Evolutionary conservation across 1,284 basidiomycete genomes (phyloP).

Genomic region (Microbotryum violaceum): DNA sequence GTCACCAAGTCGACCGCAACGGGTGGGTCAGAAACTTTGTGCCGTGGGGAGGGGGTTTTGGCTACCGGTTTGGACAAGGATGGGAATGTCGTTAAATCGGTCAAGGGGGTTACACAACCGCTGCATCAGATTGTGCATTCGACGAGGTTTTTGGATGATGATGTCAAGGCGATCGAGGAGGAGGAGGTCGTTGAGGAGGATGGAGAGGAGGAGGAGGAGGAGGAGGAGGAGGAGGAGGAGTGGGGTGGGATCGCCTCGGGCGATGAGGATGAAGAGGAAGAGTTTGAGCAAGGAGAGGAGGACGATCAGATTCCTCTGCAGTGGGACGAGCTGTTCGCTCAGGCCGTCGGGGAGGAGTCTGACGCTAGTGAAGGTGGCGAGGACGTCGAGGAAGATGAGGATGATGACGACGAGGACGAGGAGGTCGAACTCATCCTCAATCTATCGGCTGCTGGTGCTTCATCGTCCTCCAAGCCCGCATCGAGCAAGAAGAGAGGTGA

Average conservation of each 20-base stretch:
- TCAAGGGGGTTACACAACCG: slow-evolving; percentile 52
- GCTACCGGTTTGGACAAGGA: slow-evolving; percentile 34
- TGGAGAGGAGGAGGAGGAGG: slow-evolving; percentile 40
- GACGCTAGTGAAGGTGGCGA: slow-evolving; percentile 2
- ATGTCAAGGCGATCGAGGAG: slow-evolving; percentile 41
- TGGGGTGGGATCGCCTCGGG: slow-evolving; percentile 38
- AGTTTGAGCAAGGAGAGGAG: slow-evolving; percentile 38
- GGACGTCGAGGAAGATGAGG: slow-evolving; percentile 36
- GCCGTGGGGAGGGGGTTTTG: slow-evolving; percentile 3
- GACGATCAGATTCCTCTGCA: slow-evolving; percentile 28
- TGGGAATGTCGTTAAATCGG: slow-evolving; percentile 42
- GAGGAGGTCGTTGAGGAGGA: slow-evolving; percentile 44
- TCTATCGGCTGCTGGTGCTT: slow-evolving; percentile 5
- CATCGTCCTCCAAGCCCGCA: slow-evolving; percentile 29
- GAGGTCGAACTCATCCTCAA: slow-evolving; percentile 20
- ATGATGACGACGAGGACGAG: slow-evolving; percentile 26
- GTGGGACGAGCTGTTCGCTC: slow-evolving; percentile 33
- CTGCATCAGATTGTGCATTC: slow-evolving; percentile 51
- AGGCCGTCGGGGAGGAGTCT: slow-evolving; percentile 23
- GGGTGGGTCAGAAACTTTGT: background rate
- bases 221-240: slow-evolving; percentile 31
- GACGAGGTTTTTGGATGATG: slow-evolving; percentile 49
- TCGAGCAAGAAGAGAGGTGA: slow-evolving; percentile 30
- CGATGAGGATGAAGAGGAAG: slow-evolving; percentile 39
- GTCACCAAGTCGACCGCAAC: slow-evolving; percentile 6